These are phyloP conservation scores for Cercophora scortea DNA, from an alignment of 495 filamentous ascomycete genomes.

Conservation along the genomic window DNA sequence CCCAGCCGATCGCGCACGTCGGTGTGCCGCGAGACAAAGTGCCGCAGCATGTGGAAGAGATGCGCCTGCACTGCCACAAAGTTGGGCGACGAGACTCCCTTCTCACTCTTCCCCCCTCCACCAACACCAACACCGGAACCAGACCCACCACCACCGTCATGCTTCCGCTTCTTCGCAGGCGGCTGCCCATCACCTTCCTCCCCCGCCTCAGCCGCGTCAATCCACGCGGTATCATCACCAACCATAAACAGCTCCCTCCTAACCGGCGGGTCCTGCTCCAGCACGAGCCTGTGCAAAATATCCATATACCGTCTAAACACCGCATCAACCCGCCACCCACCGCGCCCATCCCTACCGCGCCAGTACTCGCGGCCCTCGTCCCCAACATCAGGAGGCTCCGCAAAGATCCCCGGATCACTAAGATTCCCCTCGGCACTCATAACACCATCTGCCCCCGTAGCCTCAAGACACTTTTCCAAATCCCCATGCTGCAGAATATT, in stretches of 20 bases:
- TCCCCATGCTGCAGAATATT: conserved; percentile 83
- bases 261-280: conserved; percentile 51
- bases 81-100: conserved; percentile 52
- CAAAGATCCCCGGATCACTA: conserved; percentile 83
- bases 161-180: conserved; percentile 54
- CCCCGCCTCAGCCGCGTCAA: conserved; percentile 27
- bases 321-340: conserved; percentile 85
- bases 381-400: conserved; percentile 52
- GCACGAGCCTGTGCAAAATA: conserved; percentile 71
- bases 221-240: conserved; percentile 45
- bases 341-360: conserved; percentile 69
- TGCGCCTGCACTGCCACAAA: conserved; percentile 82
- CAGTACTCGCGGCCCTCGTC: conserved; percentile 72
- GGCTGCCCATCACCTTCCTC: conserved; percentile 25
- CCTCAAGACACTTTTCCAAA: conserved; percentile 67
- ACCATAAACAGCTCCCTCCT: conserved; percentile 68
- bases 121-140: conserved; percentile 21
- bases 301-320: conserved; percentile 83
- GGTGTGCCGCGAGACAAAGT: conserved; percentile 67
- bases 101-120: not conserved
- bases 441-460: conserved; percentile 85
- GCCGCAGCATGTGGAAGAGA: conserved; percentile 82
- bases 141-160: conserved; percentile 21
- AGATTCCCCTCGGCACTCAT: conserved; percentile 96
- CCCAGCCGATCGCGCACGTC: conserved; percentile 79